Evolutionary conservation across 768 basidiomycete genomes (phyloP).

Genomic region (Phylloporus arenicola): DNA sequence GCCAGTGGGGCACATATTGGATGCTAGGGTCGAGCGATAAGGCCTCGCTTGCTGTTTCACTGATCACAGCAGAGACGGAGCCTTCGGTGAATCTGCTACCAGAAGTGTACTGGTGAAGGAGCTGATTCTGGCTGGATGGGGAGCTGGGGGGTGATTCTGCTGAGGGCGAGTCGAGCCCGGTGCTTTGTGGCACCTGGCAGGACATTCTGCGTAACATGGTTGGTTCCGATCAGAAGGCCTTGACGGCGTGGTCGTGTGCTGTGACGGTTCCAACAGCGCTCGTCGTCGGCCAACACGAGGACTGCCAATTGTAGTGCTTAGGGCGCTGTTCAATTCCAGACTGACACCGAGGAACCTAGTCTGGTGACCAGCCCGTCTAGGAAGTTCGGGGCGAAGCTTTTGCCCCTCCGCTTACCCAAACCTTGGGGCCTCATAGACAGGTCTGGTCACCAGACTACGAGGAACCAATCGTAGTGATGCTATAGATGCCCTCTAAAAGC

Average conservation of each 20-base stretch:
- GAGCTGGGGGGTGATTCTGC: slow-evolving; percentile 13
- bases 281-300: neutral
- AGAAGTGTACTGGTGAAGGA: slow-evolving; percentile 14
- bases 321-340: too few species aligned
- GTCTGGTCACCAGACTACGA: too few species aligned
- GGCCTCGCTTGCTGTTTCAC: slow-evolving; percentile 22
- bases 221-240: neutral
- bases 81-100: slow-evolving; percentile 29
- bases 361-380: too few species aligned
- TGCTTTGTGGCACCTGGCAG: neutral
- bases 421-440: too few species aligned
- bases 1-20: slow-evolving; percentile 3
- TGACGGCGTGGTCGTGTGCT: neutral
- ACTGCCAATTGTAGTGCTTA: neutral
- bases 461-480: neutral
- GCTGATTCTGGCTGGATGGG: slow-evolving; percentile 1
- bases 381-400: too few species aligned
- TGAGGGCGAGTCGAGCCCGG: slow-evolving; percentile 8
- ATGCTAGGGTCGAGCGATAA: slow-evolving; percentile 4
- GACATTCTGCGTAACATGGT: slow-evolving; percentile 18
- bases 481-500: neutral
- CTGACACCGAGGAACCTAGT: neutral
- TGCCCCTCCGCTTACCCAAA: too few species aligned
- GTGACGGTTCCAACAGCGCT: neutral
- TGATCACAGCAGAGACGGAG: slow-evolving; percentile 20